Percentiles rank a stretch among this genome's conserved stretches.
phyloP scores from a whole-genome alignment of 2,329 filamentous ascomycete species.

The Monosporascus sp. region DNA sequence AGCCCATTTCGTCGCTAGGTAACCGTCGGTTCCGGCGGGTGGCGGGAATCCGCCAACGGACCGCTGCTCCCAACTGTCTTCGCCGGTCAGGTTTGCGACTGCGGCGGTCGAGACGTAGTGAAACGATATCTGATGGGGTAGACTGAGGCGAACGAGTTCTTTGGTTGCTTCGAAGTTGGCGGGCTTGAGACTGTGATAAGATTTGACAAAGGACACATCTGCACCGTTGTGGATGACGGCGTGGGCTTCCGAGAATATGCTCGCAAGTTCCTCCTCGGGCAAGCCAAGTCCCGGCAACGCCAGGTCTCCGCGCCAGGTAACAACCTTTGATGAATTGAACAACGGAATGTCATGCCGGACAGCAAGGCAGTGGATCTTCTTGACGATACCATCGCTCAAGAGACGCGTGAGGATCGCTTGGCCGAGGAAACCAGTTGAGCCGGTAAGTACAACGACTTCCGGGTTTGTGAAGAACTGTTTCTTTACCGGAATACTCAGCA shows the following conservation, averaged over 20 bases:
- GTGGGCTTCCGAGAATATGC: constrained; percentile 25
- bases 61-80: not conserved
- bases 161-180: constrained; percentile 30
- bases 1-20: constrained; percentile 19
- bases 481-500: not conserved
- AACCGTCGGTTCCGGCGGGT: too few species aligned
- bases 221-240: constrained; percentile 56
- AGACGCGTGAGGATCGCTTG: constrained; percentile 32
- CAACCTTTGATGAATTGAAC: not conserved
- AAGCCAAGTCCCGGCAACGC: not conserved
- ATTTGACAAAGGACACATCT: constrained; percentile 31
- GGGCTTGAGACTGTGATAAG: constrained; percentile 27
- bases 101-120: constrained; percentile 30
- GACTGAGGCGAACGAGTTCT: constrained; percentile 10
- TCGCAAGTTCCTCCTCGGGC: not conserved
- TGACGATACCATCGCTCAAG: constrained; percentile 23
- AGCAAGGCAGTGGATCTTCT: constrained; percentile 39
- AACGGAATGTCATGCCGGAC: constrained; percentile 15
- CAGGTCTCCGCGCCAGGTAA: not conserved
- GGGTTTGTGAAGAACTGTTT: not conserved
- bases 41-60: too few species aligned
- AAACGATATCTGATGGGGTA: constrained; percentile 23
- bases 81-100: constrained; percentile 6
- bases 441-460: constrained; percentile 30
- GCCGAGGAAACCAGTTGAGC: constrained; percentile 37